Base-by-base conservation (phyloP, 108 stramenopile species). In the Thalassiosira profunda region DNA sequence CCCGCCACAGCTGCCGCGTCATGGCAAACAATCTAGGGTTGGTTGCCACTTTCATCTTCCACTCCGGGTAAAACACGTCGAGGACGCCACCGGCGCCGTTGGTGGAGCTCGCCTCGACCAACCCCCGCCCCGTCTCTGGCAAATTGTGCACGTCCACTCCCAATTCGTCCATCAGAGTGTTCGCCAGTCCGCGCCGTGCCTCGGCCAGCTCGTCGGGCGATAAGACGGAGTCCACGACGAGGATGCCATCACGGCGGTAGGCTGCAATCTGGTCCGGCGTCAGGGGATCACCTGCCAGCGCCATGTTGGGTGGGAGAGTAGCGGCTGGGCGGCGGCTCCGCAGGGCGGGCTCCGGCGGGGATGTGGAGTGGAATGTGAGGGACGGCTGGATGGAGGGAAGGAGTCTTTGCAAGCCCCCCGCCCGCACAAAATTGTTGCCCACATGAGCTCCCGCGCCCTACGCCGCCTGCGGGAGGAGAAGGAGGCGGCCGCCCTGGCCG, bases 1-100 rank as follows among this genome's bases (percentile, higher is more conserved):
- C 88, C 24, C 73, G 61, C 97, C 94, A 97, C 18, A 97, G 73
- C 55, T 92, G 84, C 17, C 69, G 63, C 2, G 94, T 91, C 42
- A 83, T 79, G 12, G 28, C 31, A 66, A 94, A 90, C 5, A 97
- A 67, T 15, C 58, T 83, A 23, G 70, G 76, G 52, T 87, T 79
- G 3, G 75, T 78, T 7, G 87, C 81, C 33, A 97, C 76, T 31
- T 78, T 63, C 57, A 95, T 63, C 71, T 96, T 93, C 93, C 94
- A 97, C 25, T 78, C 66, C 5, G 78, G 81, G 67, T 96, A 96
- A 58, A 97, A 96, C n/a, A 97, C 51, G 52, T 97, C 97, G 15
- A 97, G 62, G 12, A 97, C 93, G 11, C 97, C 97, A 63, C 76
- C 76, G 52, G 86, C 84, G 11, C 93, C 93, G 67, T 88, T 88